These are phyloP conservation scores for Catenaria anguillulae DNA, from an alignment of 371 early-diverging fungal species.

Conservation along the genomic window DNA sequence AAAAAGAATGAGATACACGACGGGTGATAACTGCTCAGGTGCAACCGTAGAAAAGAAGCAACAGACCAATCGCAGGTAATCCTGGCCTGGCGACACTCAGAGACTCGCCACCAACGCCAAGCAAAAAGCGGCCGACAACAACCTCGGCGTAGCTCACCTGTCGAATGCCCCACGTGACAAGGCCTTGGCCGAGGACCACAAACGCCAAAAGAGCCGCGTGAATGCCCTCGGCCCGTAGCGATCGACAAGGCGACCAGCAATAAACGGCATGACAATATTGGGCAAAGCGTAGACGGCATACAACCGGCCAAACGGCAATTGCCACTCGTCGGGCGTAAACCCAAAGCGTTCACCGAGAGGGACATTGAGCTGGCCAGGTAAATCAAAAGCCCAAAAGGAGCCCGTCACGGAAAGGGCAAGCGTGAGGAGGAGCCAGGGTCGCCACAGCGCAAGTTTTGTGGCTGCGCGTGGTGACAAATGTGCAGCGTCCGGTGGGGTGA, in stretches of 20 bases:
- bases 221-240: constrained; percentile 14
- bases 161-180: constrained; percentile 43
- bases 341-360: constrained; percentile 39
- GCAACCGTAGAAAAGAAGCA: background rate
- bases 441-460: no score
- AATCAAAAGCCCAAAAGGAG: background rate
- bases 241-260: constrained; percentile 27
- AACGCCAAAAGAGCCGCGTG: constrained; percentile 34
- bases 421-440: no score
- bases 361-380: constrained; percentile 32
- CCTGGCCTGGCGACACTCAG: constrained; percentile 49
- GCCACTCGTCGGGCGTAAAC: constrained; percentile 35
- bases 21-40: no score
- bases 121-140: constrained; percentile 43
- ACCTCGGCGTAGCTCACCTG: constrained; percentile 26
- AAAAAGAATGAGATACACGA: no score
- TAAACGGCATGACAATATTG: constrained; percentile 52
- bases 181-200: constrained; percentile 44
- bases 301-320: constrained; percentile 45
- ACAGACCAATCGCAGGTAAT: constrained; percentile 39
- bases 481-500: no score
- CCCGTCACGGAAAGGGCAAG: background rate
- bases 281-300: constrained; percentile 60
- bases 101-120: constrained; percentile 57
- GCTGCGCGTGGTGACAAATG: no score